These are phyloP conservation scores for Colletotrichum trifolii DNA, from an alignment of 2,329 filamentous ascomycete genomes.

Conservation along the genomic window DNA sequence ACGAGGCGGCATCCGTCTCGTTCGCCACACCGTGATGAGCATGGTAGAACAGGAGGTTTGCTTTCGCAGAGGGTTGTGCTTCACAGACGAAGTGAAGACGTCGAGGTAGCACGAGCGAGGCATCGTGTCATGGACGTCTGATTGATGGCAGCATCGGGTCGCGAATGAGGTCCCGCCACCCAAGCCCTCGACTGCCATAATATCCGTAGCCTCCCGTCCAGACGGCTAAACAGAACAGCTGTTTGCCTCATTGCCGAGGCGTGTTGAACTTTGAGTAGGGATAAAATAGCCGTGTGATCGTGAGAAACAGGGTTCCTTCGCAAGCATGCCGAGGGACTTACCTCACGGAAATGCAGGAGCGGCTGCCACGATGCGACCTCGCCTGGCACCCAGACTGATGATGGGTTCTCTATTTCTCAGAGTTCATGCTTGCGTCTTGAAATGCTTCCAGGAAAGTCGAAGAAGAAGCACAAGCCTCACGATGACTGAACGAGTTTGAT, in stretches of 20 bases:
- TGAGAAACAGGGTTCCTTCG: slow-evolving; percentile 22
- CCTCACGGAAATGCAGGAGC: slow-evolving; percentile 14
- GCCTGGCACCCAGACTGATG: not conserved
- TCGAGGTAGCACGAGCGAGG: too few relatives aligned
- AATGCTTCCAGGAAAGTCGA: slow-evolving; percentile 1
- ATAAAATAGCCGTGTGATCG: slow-evolving; percentile 3
- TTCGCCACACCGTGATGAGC: too few relatives aligned
- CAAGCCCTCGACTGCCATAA: not conserved
- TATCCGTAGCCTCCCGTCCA: too few relatives aligned
- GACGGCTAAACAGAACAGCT: too few relatives aligned
- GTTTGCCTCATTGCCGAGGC: slow-evolving; percentile 7
- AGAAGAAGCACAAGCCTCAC: not conserved
- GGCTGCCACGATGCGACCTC: not conserved
- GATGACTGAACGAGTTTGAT: too few relatives aligned
- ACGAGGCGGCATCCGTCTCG: too few relatives aligned
- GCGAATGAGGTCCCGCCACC: not conserved
- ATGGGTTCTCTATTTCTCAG: not conserved
- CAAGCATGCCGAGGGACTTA: slow-evolving; percentile 5
- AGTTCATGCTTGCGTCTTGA: too few relatives aligned
- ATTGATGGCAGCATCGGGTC: not conserved
- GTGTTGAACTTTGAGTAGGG: not conserved
- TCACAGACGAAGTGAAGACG: too few relatives aligned
- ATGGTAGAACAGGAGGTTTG: too few relatives aligned
- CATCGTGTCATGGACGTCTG: too few relatives aligned
- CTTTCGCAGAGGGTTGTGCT: too few relatives aligned